phyloP scores from a whole-genome alignment of 495 filamentous ascomycete genomes.

The Durotheca rogersii region DNA sequence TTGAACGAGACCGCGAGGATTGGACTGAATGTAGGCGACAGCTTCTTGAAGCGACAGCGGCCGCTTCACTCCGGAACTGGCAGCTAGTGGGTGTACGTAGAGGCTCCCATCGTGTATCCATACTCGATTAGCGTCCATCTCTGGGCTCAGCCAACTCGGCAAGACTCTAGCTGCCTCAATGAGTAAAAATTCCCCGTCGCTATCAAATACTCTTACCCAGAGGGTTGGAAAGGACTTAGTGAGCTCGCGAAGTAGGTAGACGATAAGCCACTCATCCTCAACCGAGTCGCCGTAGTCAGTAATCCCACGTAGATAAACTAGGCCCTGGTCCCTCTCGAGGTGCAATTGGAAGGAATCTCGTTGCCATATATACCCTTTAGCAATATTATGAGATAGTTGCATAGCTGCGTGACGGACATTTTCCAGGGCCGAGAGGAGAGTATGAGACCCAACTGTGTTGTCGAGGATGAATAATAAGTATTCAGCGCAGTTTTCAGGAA shows the following conservation, averaged over 20 bases:
- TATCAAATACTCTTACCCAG: constrained; percentile 82
- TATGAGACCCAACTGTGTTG: constrained; percentile 53
- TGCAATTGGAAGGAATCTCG: constrained; percentile 70
- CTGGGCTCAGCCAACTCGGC: constrained; percentile 89
- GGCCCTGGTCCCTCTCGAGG: constrained; percentile 56
- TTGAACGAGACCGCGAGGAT: constrained; percentile 57
- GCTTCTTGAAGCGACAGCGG: constrained; percentile 63
- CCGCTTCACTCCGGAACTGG: constrained; percentile 34
- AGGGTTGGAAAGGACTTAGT: constrained; percentile 69
- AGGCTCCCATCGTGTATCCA: constrained; percentile 79
- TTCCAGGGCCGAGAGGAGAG: constrained; percentile 56
- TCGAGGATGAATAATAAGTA: constrained; percentile 78
- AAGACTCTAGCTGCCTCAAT: constrained; percentile 89
- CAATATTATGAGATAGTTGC: constrained; percentile 58
- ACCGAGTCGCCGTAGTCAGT: constrained; percentile 91
- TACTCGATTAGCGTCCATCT: constrained; percentile 80
- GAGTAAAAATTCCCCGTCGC: constrained; percentile 92
- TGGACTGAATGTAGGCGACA: constrained; percentile 54
- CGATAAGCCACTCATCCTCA: constrained; percentile 96
- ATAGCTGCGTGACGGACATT: constrained; percentile 67
- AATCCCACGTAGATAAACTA: constrained; percentile 61
- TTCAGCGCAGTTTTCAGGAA: constrained; percentile 85
- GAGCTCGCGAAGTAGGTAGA: constrained; percentile 84
- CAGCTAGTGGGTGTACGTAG: constrained; percentile 63
- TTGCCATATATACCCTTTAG: constrained; percentile 94